Evolutionary conservation across 495 filamentous ascomycete genomes (phyloP).

Genomic region (Cenococcum geophilum): DNA sequence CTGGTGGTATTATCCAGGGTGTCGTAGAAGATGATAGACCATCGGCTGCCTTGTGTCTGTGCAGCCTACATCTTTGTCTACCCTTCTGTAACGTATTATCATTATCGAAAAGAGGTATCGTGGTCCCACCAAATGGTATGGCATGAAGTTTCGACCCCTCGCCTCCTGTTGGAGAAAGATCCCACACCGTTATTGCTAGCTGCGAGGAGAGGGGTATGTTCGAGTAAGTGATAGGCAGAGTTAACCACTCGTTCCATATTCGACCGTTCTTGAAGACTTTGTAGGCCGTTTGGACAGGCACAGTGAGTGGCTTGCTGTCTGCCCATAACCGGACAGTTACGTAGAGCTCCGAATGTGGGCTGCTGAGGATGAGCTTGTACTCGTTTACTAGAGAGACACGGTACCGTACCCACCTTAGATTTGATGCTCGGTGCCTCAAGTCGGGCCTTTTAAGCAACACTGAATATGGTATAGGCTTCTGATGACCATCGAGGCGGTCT

Average conservation of each 20-base stretch:
- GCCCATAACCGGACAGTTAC: slow-evolving; percentile 92
- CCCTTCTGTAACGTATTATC: slow-evolving; percentile 88
- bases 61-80: slow-evolving; percentile 81
- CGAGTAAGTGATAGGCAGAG: slow-evolving; percentile 74
- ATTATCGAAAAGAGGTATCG: slow-evolving; percentile 79
- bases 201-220: slow-evolving; percentile 71
- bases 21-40: slow-evolving; percentile 76
- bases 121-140: slow-evolving; percentile 90
- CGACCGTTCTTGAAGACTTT: slow-evolving; percentile 75
- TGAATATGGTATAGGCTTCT: slow-evolving; percentile 70
- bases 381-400: not conserved
- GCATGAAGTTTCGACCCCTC: slow-evolving; percentile 62
- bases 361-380: slow-evolving; percentile 13
- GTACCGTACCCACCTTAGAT: slow-evolving; percentile 45
- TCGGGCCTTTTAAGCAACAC: slow-evolving; percentile 70
- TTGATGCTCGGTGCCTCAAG: slow-evolving; percentile 78
- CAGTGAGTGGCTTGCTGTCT: slow-evolving; percentile 87
- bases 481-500: slow-evolving; percentile 80
- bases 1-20: slow-evolving; percentile 53
- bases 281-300: slow-evolving; percentile 87
- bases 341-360: slow-evolving; percentile 75
- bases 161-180: slow-evolving; percentile 72
- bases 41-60: slow-evolving; percentile 78
- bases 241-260: slow-evolving; percentile 94
- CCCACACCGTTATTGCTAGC: slow-evolving; percentile 93